These are phyloP conservation scores for Petunia secreta DNA, from an alignment of 257 asterid genomes.

Conservation along the genomic window DNA sequence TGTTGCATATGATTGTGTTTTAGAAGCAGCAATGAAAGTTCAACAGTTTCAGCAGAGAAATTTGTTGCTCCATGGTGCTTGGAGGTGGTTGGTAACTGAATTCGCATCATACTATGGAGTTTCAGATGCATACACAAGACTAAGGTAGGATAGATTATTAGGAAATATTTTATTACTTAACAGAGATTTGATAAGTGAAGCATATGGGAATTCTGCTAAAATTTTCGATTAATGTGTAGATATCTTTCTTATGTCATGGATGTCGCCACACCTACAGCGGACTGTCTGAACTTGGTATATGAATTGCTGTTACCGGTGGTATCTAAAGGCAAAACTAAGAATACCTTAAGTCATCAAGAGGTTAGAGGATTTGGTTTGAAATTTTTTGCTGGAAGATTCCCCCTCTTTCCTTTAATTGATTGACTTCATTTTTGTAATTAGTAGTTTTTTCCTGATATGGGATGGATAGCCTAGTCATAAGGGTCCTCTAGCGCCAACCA, in stretches of 20 bases:
- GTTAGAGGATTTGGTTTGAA: slow-evolving; percentile 44
- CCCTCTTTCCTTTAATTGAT: background rate
- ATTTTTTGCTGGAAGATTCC: slow-evolving; percentile 9
- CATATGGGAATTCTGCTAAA: background rate
- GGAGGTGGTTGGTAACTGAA: slow-evolving; percentile 88
- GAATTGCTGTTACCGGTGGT: slow-evolving; percentile 82
- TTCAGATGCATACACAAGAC: slow-evolving; percentile 86
- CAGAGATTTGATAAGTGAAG: slow-evolving; percentile 7
- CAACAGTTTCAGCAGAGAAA: slow-evolving; percentile 84
- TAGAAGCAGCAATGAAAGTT: slow-evolving; percentile 91
- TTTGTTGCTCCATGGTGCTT: slow-evolving; percentile 70
- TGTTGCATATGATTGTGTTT: slow-evolving; percentile 80
- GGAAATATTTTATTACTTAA: background rate
- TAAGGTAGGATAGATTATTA: slow-evolving; percentile 54
- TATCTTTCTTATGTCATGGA: slow-evolving; percentile 95
- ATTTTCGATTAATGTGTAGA: slow-evolving; percentile 40
- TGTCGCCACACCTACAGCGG: slow-evolving; percentile 96
- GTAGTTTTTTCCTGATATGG: background rate
- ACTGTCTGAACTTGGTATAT: slow-evolving; percentile 76
- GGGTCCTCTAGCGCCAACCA: no score
- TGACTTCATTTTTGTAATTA: background rate
- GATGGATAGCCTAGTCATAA: background rate
- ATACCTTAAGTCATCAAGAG: slow-evolving; percentile 91
- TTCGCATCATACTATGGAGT: slow-evolving; percentile 89
- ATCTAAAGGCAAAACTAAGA: slow-evolving; percentile 62